Evolutionary conservation across 441 rosid genomes (phyloP).

Genomic region (Hura crepitans): DNA sequence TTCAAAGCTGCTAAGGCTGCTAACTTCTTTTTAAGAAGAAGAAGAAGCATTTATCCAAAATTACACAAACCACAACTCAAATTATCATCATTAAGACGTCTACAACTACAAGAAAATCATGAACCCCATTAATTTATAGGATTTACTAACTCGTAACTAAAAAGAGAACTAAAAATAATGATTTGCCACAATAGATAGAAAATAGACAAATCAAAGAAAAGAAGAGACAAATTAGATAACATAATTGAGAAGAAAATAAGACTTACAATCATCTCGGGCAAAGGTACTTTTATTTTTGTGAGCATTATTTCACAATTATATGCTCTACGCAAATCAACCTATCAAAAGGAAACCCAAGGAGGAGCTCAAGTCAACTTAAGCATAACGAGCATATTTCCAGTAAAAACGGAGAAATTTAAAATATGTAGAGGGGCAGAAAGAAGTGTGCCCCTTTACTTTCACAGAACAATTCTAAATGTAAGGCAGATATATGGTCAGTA

Average conservation of each 20-base stretch:
- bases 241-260: slow-evolving; percentile 32
- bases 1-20: no score
- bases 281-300: slow-evolving; percentile 86
- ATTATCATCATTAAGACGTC: no score
- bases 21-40: no score
- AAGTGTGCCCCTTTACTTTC: neutral
- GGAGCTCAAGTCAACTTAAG: neutral
- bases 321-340: slow-evolving; percentile 97
- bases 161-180: no score
- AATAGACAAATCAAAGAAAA: no score
- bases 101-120: no score
- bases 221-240: no score
- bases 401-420: neutral
- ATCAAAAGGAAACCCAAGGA: slow-evolving; percentile 29
- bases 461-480: neutral
- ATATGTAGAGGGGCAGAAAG: neutral
- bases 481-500: neutral
- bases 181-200: no score
- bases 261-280: slow-evolving; percentile 93
- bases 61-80: no score
- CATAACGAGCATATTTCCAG: neutral
- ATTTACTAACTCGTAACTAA: no score
- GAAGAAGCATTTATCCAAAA: no score
- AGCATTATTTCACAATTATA: slow-evolving; percentile 99
- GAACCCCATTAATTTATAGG: no score